Evolutionary conservation across 1,284 basidiomycete species (phyloP).

Genomic region (Pyrrhoderma lamaoense): DNA sequence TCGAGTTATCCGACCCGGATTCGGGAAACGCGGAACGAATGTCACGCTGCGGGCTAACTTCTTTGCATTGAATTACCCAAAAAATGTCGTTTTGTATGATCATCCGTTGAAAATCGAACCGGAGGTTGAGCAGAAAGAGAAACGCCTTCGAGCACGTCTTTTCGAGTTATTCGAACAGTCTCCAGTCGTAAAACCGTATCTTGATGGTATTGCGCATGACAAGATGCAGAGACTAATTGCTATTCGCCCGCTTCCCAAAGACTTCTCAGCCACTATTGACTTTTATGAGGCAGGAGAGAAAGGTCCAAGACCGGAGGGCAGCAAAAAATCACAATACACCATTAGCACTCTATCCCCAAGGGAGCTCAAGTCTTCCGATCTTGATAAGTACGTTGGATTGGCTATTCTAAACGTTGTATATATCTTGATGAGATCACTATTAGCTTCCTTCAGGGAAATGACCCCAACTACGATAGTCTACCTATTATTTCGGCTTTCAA

Average conservation of each 20-base stretch:
- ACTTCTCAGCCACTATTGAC: constrained; percentile 39
- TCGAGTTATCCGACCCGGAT: constrained; percentile 48
- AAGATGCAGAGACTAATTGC: constrained; percentile 51
- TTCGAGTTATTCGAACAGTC: constrained; percentile 52
- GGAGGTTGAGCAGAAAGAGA: constrained; percentile 38
- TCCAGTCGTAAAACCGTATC: constrained; percentile 34
- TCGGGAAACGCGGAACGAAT: constrained; percentile 47
- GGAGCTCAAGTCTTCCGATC: constrained; percentile 42
- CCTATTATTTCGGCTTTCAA: constrained; percentile 60
- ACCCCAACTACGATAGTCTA: constrained; percentile 37
- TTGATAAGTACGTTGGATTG: constrained; percentile 25
- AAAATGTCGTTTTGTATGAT: constrained; percentile 44
- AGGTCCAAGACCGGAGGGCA: constrained; percentile 36
- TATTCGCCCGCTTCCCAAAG: constrained; percentile 46
- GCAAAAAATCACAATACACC: constrained; percentile 46
- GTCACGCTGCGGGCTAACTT: constrained; percentile 61
- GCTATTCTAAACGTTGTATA: not conserved
- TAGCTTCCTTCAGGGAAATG: constrained; percentile 48
- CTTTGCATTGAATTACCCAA: constrained; percentile 48
- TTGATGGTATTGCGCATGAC: constrained; percentile 55
- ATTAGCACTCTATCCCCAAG: constrained; percentile 36
- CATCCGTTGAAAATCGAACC: constrained; percentile 55
- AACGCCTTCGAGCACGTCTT: constrained; percentile 37
- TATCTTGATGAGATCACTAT: not conserved
- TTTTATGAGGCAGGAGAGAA: constrained; percentile 51